phyloP scores from a whole-genome alignment of 805 yeast genomes.

The Saturnispora hagleri region DNA sequence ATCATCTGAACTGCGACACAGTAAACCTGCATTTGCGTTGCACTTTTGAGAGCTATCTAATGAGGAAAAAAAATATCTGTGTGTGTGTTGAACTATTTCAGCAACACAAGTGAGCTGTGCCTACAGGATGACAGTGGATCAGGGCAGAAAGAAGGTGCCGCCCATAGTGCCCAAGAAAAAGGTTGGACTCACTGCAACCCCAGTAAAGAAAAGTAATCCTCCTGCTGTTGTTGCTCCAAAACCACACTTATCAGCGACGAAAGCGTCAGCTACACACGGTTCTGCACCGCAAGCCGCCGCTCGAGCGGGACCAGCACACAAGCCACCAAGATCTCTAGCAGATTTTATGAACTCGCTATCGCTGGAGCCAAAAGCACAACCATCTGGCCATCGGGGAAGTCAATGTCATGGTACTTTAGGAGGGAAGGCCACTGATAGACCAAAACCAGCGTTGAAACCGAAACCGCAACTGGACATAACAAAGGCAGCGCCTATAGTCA shows the following conservation, averaged over 20 bases:
- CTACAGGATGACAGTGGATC: background rate
- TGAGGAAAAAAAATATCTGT: background rate
- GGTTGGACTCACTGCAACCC: conserved; percentile 2
- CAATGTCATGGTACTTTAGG: too few species aligned
- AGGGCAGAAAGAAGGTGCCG: conserved; percentile 16
- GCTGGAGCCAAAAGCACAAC: background rate
- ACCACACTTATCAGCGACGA: background rate
- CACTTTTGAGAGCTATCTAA: background rate
- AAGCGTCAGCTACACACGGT: background rate
- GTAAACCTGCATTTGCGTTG: background rate
- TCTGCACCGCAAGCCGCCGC: background rate
- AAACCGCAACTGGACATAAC: background rate
- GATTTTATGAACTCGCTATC: conserved; percentile 10
- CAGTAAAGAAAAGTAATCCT: background rate
- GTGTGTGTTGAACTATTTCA: background rate
- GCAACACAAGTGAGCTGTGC: background rate
- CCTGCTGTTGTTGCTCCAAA: background rate
- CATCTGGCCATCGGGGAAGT: background rate
- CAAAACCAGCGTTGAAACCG: conserved; percentile 1
- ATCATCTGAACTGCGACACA: too few species aligned
- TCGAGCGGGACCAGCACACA: background rate
- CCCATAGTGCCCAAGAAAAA: conserved; percentile 24
- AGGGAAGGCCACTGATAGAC: background rate
- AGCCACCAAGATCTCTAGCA: conserved; percentile 2
- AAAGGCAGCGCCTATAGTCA: background rate